A percentile compares a stretch with the other conserved stretches of the same genome.
Conservation (phyloP, 2,329 filamentous ascomycete genomes). For the Xenoacremonium recifei region DNA sequence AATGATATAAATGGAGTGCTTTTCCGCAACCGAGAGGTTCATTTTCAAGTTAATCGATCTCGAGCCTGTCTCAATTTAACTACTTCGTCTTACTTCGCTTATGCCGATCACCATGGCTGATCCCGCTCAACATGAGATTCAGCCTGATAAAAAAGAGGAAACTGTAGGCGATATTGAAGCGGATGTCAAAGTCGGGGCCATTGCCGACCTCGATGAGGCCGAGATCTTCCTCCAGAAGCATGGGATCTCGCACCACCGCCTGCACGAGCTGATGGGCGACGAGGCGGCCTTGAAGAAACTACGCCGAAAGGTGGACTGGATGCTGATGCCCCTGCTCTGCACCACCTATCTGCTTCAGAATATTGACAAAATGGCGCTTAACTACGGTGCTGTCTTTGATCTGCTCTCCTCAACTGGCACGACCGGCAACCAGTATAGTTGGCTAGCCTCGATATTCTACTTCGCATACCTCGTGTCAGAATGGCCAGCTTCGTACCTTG, state of each 20-base stretch:
- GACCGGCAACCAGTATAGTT: background rate
- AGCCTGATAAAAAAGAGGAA: constrained; percentile 20
- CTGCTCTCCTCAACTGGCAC: constrained; percentile 18
- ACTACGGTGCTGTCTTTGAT: constrained; percentile 50
- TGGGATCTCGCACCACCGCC: constrained; percentile 20
- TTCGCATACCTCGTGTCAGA: constrained; percentile 47
- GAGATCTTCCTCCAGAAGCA: constrained; percentile 27
- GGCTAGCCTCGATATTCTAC: constrained; percentile 43
- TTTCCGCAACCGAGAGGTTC: too few species aligned
- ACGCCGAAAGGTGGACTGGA: constrained; percentile 28
- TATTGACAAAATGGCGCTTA: constrained; percentile 52
- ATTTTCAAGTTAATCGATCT: too few species aligned
- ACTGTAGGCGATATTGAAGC: constrained; percentile 21
- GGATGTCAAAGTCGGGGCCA: constrained; percentile 20
- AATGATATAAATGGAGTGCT: too few species aligned
- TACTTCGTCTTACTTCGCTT: too few species aligned
- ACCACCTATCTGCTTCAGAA: constrained; percentile 46
- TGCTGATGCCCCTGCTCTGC: constrained; percentile 45
- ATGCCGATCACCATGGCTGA: too few species aligned
- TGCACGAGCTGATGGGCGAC: constrained; percentile 23
- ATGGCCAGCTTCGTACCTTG: constrained; percentile 40
- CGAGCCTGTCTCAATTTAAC: too few species aligned
- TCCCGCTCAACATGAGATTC: too few species aligned
- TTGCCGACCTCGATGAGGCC: constrained; percentile 24
- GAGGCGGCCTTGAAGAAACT: constrained; percentile 29